Conservation (phyloP, 2,329 filamentous ascomycete species). For the Corniculantispora saksenae region DNA sequence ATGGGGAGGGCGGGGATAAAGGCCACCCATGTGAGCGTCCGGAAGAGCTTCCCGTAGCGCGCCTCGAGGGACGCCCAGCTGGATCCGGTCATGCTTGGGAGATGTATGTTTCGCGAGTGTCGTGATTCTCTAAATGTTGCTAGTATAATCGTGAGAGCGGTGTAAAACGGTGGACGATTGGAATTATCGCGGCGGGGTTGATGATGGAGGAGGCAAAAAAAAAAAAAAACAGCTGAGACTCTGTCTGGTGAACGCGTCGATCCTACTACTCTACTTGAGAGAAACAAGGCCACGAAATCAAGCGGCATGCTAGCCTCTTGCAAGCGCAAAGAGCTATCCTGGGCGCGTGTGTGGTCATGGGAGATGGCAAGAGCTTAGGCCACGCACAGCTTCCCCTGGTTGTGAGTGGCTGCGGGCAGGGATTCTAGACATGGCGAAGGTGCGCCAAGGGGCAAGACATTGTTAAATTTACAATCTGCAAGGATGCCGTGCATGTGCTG, state of each 20-base stretch:
- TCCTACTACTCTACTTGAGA: neutral
- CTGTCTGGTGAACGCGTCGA: neutral
- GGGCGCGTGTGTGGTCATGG: neutral
- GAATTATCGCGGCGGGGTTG: neutral
- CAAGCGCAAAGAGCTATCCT: neutral
- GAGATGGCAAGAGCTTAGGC: slow-evolving; percentile 7
- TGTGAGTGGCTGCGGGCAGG: neutral
- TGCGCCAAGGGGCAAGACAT: neutral
- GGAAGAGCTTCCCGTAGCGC: slow-evolving; percentile 30
- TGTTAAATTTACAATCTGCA: neutral
- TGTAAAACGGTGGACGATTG: neutral
- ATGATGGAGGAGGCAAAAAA: neutral
- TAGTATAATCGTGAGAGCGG: neutral
- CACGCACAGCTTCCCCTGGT: slow-evolving; percentile 4
- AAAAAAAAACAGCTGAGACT: neutral
- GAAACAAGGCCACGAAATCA: neutral
- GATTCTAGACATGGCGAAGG: neutral
- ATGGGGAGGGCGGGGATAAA: slow-evolving; percentile 43
- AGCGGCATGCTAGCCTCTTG: neutral
- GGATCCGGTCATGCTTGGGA: neutral
- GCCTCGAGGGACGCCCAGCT: slow-evolving; percentile 17
- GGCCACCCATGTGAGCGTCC: slow-evolving; percentile 36
- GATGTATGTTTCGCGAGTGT: neutral
- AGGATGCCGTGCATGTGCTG: neutral
- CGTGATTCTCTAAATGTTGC: neutral